Base-by-base conservation (phyloP, 495 filamentous ascomycete genomes). In the Trypethelium eluteriae region DNA sequence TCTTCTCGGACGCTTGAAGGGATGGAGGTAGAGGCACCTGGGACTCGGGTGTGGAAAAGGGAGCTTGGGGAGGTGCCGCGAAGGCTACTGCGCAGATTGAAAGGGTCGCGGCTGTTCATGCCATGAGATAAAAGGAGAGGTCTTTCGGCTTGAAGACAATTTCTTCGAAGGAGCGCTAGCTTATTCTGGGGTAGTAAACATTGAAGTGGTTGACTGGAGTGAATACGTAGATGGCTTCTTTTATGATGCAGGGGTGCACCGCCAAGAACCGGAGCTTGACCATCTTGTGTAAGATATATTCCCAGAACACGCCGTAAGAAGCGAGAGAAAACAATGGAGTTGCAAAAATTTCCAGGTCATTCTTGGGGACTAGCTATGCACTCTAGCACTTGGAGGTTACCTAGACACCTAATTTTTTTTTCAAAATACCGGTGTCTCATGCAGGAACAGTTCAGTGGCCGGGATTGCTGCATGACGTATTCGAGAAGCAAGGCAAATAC, bases 41-140 rank as follows among this genome's bases (percentile, higher is more conserved):
- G 63, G 56, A 25, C 50, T 57, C 16, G 64, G 14, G 35, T 62
- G 50, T 57, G 63, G 38, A 34, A 35, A 57, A 49, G 70, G 70
- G 44, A 71, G 61, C 59, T 59, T 12, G 36, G 36, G 10, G 64
- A 69, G 16, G 72, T 66, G 18, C 69, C 64, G 4, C 66, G 35
- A 38, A 68, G 12, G 34, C 39, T 64, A n/a, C 64, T 66, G 61
- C 72, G 75, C 66, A 76, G 66, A 61, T 71, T 73, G 71, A 75
- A 75, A 11, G 75, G 73, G 64, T 76, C 75, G 39, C 74, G 68
- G 65, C 71, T 73, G 70, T 77, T 74, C 72, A 77, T 74, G 35
- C 67, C 70, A 69, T 67, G 25, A 59, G 53, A 59, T 9, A 9
- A 14, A 7, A 59, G 53, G 36, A 9, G 36, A 14, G 18, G 18